Evolutionary conservation across 768 basidiomycete species (phyloP), one percentile per base, ranked within the genome.

Genomic region (Kwoniella sp.): DNA sequence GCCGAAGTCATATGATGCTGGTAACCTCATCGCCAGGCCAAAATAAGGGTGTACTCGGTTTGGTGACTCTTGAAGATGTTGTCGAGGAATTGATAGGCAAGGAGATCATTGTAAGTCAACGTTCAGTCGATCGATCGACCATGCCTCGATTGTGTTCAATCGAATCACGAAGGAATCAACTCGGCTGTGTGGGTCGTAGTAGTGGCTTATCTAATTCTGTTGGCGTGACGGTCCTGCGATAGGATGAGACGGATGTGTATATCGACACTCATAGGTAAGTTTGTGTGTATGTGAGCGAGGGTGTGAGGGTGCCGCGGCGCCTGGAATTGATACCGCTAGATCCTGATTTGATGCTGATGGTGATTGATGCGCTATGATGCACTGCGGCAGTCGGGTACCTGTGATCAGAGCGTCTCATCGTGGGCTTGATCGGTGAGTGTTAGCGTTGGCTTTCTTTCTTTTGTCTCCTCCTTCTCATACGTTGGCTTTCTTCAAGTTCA

Each of bases 61-160:
- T 76, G 1, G 74, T 76, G 26, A 78, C 74, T 8, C 68, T 78
- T 1, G 77, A 78, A 47, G 77, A 78, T 60, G 75, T 76, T 0
- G 71, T 78, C 1, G 77, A 78, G 62, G 75, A 77, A 59, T 47
- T 77, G 55, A 77, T 77, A 36, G 72, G 75, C 0, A 65, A 68
- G 30, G 72, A 77, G 52, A 77, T 77, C 49, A 74, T 77, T 10
- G 74, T 73, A 30, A 65, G 74, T 56, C 33, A 6, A 33, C 7
- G 33, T 13, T 33, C 7, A 33, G 33, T 13, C 33, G 13, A 33
- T n/a, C n/a, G n/a, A n/a, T n/a, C n/a, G n/a, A n/a, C n/a, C n/a
- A n/a, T n/a, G n/a, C n/a, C n/a, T n/a, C n/a, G n/a, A n/a, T n/a
- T n/a, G n/a, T n/a, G n/a, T n/a, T n/a, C n/a, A n/a, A n/a, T n/a